Percentiles rank a stretch among this genome's conserved stretches.
phyloP scores from a whole-genome alignment of 2,329 filamentous ascomycete species.

The Trichoderma gracile region DNA sequence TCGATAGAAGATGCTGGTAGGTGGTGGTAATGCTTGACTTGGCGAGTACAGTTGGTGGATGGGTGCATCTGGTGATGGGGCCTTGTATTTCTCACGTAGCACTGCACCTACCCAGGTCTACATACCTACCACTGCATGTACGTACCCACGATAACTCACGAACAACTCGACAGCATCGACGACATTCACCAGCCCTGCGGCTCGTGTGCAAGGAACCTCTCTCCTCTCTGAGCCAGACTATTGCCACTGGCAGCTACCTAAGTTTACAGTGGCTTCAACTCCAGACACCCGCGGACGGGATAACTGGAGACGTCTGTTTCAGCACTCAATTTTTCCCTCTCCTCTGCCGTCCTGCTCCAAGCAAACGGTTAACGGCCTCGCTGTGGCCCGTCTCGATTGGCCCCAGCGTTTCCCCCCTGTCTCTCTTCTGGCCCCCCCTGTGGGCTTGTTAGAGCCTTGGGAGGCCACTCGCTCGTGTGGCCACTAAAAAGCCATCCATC shows the following conservation, averaged over 20 bases:
- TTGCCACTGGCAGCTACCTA: not conserved
- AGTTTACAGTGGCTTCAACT: constrained; percentile 1
- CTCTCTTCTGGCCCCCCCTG: constrained; percentile 6
- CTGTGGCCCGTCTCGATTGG: not conserved
- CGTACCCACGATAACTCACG: too few species aligned
- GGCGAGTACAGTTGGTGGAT: not conserved
- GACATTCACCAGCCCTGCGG: not conserved
- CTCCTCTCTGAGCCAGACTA: too few species aligned
- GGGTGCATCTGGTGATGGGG: not conserved
- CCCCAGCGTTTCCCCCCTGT: constrained; percentile 3
- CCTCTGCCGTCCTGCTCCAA: not conserved
- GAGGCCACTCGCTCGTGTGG: not conserved
- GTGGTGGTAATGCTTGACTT: not conserved
- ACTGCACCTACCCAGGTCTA: too few species aligned
- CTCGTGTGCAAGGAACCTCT: not conserved
- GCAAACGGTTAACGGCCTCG: not conserved
- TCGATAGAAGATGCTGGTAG: not conserved
- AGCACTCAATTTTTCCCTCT: constrained; percentile 6
- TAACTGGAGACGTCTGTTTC: constrained; percentile 21
- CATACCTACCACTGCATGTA: too few species aligned
- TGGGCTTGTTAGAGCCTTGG: not conserved
- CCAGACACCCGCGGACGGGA: not conserved
- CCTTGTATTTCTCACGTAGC: not conserved
- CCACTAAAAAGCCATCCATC: not conserved
- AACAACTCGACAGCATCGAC: too few species aligned